Conservation (phyloP, 129 eudicot species). For the Tanacetum coccineum region DNA sequence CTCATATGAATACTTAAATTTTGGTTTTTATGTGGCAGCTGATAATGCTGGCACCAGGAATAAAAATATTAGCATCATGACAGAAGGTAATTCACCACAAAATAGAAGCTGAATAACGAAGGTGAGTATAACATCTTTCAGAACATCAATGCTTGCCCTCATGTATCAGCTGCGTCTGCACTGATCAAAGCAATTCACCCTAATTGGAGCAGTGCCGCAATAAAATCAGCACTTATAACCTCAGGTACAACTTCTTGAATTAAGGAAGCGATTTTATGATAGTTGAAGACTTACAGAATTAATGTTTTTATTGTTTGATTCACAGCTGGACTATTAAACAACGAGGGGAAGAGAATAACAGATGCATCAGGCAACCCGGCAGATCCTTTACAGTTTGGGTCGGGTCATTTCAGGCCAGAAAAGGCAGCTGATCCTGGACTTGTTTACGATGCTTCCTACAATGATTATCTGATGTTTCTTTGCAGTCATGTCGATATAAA, state of each 20-base stretch:
- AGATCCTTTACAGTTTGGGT: slow-evolving; percentile 78
- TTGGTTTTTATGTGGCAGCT: slow-evolving; percentile 34
- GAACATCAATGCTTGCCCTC: slow-evolving; percentile 92
- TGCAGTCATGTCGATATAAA: slow-evolving; percentile 39
- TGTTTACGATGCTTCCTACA: slow-evolving; percentile 73
- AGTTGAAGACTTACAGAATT: neutral
- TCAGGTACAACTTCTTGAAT: slow-evolving; percentile 37
- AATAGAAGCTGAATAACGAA: slow-evolving; percentile 32
- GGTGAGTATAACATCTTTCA: slow-evolving; percentile 51
- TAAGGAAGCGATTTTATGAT: neutral
- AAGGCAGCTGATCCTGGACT: slow-evolving; percentile 96
- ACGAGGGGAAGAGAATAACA: slow-evolving; percentile 50
- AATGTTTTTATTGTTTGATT: slow-evolving; percentile 1
- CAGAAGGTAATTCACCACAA: slow-evolving; percentile 42
- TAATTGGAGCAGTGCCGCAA: slow-evolving; percentile 66
- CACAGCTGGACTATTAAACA: slow-evolving; percentile 64
- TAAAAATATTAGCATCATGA: slow-evolving; percentile 78
- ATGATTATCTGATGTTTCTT: slow-evolving; percentile 66
- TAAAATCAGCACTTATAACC: slow-evolving; percentile 70
- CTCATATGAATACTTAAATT: neutral
- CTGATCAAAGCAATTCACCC: slow-evolving; percentile 64
- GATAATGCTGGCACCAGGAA: slow-evolving; percentile 75
- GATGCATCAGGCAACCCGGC: slow-evolving; percentile 67
- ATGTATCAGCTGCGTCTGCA: slow-evolving; percentile 53
- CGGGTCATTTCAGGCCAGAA: slow-evolving; percentile 81